Conservation (phyloP, 2,329 filamentous ascomycete genomes). For the Raffaelea albimanens region DNA sequence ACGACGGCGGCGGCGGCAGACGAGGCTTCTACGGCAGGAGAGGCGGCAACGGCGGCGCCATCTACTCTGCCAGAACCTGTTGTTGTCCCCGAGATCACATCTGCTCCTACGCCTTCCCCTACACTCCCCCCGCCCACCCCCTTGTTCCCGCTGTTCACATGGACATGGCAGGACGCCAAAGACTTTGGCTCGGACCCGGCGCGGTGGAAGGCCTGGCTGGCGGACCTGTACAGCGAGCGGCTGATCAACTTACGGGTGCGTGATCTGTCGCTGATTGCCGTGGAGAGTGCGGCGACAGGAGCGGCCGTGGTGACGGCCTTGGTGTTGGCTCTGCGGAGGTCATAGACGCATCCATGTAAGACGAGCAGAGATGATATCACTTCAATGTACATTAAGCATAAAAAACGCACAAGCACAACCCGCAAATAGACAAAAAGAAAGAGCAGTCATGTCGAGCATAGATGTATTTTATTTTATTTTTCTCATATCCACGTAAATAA, state of each 20-base stretch:
- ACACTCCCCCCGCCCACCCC: not conserved
- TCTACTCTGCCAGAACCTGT: too few relatives aligned
- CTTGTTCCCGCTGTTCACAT: constrained; percentile 1
- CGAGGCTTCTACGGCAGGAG: not conserved
- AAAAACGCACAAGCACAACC: not conserved
- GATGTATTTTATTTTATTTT: too few relatives aligned
- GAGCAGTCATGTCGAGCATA: too few relatives aligned
- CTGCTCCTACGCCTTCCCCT: not conserved
- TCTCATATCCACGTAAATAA: too few relatives aligned
- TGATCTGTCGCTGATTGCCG: constrained; percentile 59
- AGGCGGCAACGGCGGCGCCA: too few relatives aligned
- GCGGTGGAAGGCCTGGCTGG: constrained; percentile 37
- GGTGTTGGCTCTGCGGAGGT: constrained; percentile 2
- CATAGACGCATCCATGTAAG: too few relatives aligned
- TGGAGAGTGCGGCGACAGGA: constrained; percentile 60
- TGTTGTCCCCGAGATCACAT: not conserved
- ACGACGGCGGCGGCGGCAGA: not conserved
- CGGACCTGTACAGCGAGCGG: constrained; percentile 58
- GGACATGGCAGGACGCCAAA: constrained; percentile 30
- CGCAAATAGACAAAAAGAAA: not conserved
- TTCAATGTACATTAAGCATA: too few relatives aligned
- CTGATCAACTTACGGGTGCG: constrained; percentile 54
- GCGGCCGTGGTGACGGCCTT: constrained; percentile 25
- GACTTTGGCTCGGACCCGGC: constrained; percentile 27
- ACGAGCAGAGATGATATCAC: too few relatives aligned